Evolutionary conservation across 2,329 filamentous ascomycete species (phyloP), one percentile per base, ranked within the genome.

Genomic region (Nothomitra cinnamomea): DNA sequence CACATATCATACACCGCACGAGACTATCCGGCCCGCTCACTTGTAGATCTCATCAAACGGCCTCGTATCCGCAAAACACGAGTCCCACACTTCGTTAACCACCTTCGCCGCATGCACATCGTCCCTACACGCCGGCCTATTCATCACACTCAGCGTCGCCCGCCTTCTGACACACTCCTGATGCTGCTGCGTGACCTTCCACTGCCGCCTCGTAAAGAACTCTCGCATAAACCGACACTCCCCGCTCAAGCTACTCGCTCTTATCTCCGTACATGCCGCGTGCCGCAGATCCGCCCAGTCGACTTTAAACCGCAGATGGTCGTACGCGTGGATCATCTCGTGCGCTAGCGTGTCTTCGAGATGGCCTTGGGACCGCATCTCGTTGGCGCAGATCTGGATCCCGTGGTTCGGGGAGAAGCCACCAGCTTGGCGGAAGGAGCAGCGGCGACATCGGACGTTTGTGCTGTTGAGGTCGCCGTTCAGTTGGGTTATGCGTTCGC

Each of bases 61-160:
- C 63, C 92, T 75, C 2, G 90, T 96, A 68, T 98, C 92, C 52
- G 79, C 73, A 66, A 94, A 98, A 67, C 92, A 98, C 61, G 88
- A 95, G 60, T 95, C 89, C 87, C 90, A 98, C n/a, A 98, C 92
- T 68, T 94, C 83, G 68, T 96, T 92, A 55, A 98, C 87, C 24
- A 94, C 82, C 69, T 85, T 87, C 52, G 80, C 78, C 2, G 92
- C 92, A 60, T 96, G 86, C 13, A 82, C 80, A 61, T 94, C 82
- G 67, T 94, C 85, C 66, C 85, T 86, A 64, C 89, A 92, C 48
- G 76, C 75, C 15, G 88, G 87, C 57, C 92, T 75, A 35, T 78
- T 81, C 71, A 80, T 77, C 60, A 98, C 79, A 21, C 86, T 94
- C 60, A 85, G 70, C 35, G 87, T 80, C 10, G 92, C 92, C 60